Percentiles rank a stretch among this genome's conserved stretches.
phyloP scores from a whole-genome alignment of 176 grass and related monocot genomes.

The Elaeis guineensis region DNA sequence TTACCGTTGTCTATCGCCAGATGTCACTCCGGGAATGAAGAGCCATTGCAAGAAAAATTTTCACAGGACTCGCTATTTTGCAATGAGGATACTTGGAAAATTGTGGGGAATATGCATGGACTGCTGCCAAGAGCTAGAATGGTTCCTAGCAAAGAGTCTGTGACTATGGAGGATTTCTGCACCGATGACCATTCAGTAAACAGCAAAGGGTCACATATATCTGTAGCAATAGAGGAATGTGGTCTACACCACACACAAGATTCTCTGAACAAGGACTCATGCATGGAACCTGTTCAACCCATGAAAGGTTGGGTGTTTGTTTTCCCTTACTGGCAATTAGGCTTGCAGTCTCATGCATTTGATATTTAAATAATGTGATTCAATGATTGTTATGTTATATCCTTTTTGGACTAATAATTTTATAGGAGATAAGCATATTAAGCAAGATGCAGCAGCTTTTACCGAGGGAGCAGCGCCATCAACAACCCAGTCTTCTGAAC shows the following conservation, averaged over 20 bases:
- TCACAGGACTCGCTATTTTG: conserved; percentile 38
- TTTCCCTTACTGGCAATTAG: no score
- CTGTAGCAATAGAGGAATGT: conserved; percentile 43
- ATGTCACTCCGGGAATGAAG: conserved; percentile 30
- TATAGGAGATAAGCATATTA: conserved; percentile 59
- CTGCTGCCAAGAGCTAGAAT: conserved; percentile 77
- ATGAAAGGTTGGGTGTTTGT: conserved; percentile 35
- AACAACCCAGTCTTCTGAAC: conserved; percentile 36
- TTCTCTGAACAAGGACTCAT: conserved; percentile 25
- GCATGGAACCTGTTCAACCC: conserved; percentile 29
- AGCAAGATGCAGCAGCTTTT: conserved; percentile 44
- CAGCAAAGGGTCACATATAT: conserved; percentile 69
- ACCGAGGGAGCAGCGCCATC: conserved; percentile 38
- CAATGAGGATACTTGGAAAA: conserved; percentile 33
- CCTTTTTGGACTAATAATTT: conserved; percentile 18
- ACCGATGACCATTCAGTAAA: conserved; percentile 32
- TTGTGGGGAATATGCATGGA: conserved; percentile 25
- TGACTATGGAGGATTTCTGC: conserved; percentile 44
- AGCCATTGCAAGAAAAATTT: conserved; percentile 40
- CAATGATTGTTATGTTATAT: no score
- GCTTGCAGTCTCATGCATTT: no score
- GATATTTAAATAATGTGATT: no score
- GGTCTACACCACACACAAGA: conserved; percentile 23
- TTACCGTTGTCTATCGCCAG: conserved; percentile 25
- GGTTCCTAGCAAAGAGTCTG: conserved; percentile 65